phyloP scores from a whole-genome alignment of 169 alveolate genomes.

The Plasmodium cynomolgi region DNA sequence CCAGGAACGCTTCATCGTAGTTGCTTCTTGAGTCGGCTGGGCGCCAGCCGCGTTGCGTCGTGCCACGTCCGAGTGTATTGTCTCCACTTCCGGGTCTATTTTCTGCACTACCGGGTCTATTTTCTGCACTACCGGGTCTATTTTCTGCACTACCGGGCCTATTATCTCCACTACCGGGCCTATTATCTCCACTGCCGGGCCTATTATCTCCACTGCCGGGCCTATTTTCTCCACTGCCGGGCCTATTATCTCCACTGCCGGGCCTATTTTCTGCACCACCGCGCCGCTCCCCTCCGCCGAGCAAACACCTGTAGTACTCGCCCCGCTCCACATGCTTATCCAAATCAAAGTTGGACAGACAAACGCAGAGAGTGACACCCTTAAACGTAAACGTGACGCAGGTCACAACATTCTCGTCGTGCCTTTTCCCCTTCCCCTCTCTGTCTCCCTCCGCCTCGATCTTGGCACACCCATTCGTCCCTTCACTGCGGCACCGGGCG shows the following conservation, averaged over 20 bases:
- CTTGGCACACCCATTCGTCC: neutral
- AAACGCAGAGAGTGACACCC: constrained; percentile 9
- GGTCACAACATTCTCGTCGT: neutral
- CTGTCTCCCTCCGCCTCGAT: neutral
- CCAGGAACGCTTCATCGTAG: neutral
- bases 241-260: too few relatives aligned
- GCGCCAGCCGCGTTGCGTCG: neutral
- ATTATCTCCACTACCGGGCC: too few relatives aligned
- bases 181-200: neutral
- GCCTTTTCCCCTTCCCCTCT: neutral
- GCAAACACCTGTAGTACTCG: constrained; percentile 16
- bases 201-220: too few relatives aligned
- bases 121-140: neutral
- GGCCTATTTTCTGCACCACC: neutral
- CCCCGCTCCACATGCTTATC: neutral
- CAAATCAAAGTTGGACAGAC: neutral
- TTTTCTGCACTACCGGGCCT: neutral
- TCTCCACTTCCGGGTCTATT: too few relatives aligned
- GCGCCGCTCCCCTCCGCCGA: neutral
- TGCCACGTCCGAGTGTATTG: too few relatives aligned
- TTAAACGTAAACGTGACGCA: constrained; percentile 29
- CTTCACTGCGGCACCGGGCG: neutral
- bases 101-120: neutral
- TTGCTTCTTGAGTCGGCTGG: neutral
- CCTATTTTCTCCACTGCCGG: neutral